phyloP scores from a whole-genome alignment of 257 asterid species.

The Anisodus tanguticus region DNA sequence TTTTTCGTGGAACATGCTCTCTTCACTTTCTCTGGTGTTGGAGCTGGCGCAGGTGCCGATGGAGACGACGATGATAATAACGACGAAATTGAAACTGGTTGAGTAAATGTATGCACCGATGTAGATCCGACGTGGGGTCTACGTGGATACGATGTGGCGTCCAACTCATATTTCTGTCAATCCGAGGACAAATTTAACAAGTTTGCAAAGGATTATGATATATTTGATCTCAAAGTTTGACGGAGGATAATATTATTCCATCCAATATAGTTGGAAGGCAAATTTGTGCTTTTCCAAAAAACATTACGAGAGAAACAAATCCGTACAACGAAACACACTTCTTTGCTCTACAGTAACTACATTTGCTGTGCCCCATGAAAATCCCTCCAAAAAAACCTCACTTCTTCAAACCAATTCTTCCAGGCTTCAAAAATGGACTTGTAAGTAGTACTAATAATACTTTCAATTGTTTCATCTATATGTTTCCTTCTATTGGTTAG shows the following conservation, averaged over 20 bases:
- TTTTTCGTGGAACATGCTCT: slow-evolving; percentile 35
- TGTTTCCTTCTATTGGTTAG: not conserved
- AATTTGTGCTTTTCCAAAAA: too few relatives aligned
- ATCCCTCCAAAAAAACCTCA: slow-evolving; percentile 30
- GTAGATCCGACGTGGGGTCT: too few relatives aligned
- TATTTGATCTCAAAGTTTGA: too few relatives aligned
- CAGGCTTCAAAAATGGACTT: slow-evolving; percentile 35
- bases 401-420: slow-evolving; percentile 32
- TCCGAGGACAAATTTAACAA: too few relatives aligned
- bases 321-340: not conserved
- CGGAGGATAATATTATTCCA: too few relatives aligned
- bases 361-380: not conserved
- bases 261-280: too few relatives aligned
- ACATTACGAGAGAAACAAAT: too few relatives aligned
- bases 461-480: not conserved
- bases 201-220: too few relatives aligned
- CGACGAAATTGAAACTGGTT: slow-evolving; percentile 31
- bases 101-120: not conserved
- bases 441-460: not conserved
- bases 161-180: too few relatives aligned
- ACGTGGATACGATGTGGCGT: too few relatives aligned
- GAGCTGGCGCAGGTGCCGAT: slow-evolving; percentile 27
- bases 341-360: not conserved
- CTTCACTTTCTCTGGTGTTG: slow-evolving; percentile 39
- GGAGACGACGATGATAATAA: slow-evolving; percentile 28